Conservation (phyloP, 1,139 yeast genomes). For the Geotrichum bryndzae region DNA sequence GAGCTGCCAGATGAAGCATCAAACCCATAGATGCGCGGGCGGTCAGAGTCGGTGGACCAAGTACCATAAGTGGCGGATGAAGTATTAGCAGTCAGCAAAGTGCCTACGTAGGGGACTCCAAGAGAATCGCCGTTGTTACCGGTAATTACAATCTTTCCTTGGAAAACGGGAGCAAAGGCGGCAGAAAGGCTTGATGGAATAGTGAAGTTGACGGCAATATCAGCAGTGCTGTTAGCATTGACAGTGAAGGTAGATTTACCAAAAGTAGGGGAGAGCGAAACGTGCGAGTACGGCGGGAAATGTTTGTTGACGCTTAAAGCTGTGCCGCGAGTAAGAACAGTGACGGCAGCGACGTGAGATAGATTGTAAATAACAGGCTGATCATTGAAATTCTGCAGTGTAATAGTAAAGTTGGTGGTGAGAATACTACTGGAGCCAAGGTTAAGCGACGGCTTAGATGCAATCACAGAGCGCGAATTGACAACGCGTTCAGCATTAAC, state of each 20-base stretch:
- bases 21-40: slow-evolving; percentile 4
- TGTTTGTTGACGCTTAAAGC: slow-evolving; percentile 4
- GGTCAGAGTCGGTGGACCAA: slow-evolving; percentile 4
- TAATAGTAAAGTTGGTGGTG: slow-evolving; percentile 17
- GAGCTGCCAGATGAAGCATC: not conserved
- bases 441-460: slow-evolving; percentile 19
- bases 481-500: slow-evolving; percentile 36
- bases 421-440: slow-evolving; percentile 16
- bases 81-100: not conserved
- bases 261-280: not conserved
- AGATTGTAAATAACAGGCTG: slow-evolving; percentile 18
- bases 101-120: slow-evolving; percentile 8
- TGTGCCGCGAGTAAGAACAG: slow-evolving; percentile 12
- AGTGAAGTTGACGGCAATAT: slow-evolving; percentile 1
- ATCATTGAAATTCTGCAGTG: slow-evolving; percentile 17
- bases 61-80: slow-evolving; percentile 1
- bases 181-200: slow-evolving; percentile 1
- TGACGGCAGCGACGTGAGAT: slow-evolving; percentile 18
- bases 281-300: slow-evolving; percentile 18
- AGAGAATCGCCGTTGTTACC: slow-evolving; percentile 7
- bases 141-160: slow-evolving; percentile 4
- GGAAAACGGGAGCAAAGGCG: slow-evolving; percentile 6
- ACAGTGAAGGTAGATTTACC: not conserved
- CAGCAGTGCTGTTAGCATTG: slow-evolving; percentile 1
- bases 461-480: slow-evolving; percentile 32